phyloP scores from a whole-genome alignment of 441 rosid species.

The Bocquillonia castaneifolia region DNA sequence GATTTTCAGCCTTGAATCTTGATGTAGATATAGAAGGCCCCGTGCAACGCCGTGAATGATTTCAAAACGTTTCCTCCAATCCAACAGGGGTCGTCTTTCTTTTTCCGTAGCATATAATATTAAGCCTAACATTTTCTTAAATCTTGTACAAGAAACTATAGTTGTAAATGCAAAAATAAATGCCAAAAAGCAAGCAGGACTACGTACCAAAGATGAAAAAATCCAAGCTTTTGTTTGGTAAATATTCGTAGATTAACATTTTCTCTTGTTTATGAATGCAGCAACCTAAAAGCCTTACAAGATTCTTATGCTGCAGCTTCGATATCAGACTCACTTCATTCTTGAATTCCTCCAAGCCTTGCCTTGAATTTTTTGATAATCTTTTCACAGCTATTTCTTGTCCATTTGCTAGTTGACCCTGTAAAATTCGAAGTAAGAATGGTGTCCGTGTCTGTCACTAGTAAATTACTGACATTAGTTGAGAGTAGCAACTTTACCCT shows the following conservation, averaged over 20 bases:
- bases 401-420: constrained; percentile 37
- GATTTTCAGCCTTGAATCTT: constrained; percentile 39
- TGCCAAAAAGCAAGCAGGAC: too few species aligned
- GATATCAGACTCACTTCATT: constrained; percentile 37
- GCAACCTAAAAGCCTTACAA: constrained; percentile 39
- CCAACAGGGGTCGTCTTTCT: constrained; percentile 4
- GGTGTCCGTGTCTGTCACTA: too few species aligned
- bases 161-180: too few species aligned
- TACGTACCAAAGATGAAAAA: constrained; percentile 19
- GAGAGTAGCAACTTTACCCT: constrained; percentile 19
- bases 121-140: neutral
- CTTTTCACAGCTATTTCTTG: constrained; percentile 41
- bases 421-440: neutral
- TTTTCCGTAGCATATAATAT: constrained; percentile 19
- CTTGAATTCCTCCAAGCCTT: constrained; percentile 35
- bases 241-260: constrained; percentile 37
- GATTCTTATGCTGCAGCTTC: constrained; percentile 41
- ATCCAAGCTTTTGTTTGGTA: constrained; percentile 34
- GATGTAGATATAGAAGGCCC: constrained; percentile 47
- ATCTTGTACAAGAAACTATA: neutral
- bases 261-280: constrained; percentile 37
- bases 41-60: constrained; percentile 40
- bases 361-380: constrained; percentile 28
- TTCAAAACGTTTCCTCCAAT: constrained; percentile 32
- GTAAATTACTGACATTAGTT: neutral